Evolutionary conservation across 179 eudicot species (phyloP).

Genomic region (Spergularia azorica): DNA sequence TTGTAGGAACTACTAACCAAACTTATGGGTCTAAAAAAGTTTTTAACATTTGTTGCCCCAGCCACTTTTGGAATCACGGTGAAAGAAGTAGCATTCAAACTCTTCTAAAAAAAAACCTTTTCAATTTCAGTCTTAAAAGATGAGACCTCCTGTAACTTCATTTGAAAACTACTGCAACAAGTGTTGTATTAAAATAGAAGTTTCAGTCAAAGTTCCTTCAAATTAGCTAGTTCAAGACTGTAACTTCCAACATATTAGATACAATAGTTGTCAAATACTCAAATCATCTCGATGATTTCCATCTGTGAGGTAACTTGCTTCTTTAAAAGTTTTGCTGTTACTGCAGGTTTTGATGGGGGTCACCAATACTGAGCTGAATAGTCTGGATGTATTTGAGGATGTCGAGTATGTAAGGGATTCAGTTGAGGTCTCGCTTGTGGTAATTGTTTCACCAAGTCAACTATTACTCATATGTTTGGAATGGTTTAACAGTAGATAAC

Average conservation of each 20-base stretch:
- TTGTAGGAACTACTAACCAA: no score
- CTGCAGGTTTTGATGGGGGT: conserved; percentile 71
- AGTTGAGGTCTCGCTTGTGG: conserved; percentile 66
- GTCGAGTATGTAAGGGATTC: conserved; percentile 72
- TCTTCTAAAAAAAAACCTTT: no score
- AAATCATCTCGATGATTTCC: background rate
- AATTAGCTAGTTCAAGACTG: background rate
- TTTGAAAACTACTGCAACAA: background rate
- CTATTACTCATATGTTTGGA: background rate
- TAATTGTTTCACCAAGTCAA: conserved; percentile 30
- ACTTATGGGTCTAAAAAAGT: no score
- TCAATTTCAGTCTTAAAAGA: no score
- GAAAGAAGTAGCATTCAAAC: no score
- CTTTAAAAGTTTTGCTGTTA: background rate
- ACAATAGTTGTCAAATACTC: background rate
- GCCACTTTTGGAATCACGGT: no score
- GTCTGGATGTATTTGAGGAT: conserved; percentile 85
- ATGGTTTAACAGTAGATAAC: background rate
- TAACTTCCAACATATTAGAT: background rate
- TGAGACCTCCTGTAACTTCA: background rate
- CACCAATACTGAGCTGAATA: conserved; percentile 62
- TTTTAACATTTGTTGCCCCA: no score
- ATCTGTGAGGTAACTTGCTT: background rate
- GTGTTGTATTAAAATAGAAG: background rate
- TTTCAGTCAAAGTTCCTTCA: background rate